These are phyloP conservation scores for Auricularia sp. DNA, from an alignment of 768 basidiomycete species.

Conservation along the genomic window DNA sequence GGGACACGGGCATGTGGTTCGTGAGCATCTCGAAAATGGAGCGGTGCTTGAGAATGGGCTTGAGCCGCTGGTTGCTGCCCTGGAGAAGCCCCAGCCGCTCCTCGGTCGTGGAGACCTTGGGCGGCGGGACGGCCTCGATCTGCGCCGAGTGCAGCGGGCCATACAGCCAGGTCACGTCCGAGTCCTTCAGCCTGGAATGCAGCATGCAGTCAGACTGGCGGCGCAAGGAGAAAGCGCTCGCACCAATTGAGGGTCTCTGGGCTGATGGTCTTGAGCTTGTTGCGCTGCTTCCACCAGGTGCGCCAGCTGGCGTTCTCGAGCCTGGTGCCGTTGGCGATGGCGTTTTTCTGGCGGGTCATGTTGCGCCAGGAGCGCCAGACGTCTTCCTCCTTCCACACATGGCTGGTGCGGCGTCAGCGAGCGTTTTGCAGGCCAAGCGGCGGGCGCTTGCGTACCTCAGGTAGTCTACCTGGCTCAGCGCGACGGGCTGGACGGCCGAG, in stretches of 20 bases:
- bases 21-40: constrained; percentile 85
- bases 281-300: constrained; percentile 99
- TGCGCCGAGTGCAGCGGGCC: constrained; percentile 93
- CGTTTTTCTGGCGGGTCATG: constrained; percentile 98
- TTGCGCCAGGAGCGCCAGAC: constrained; percentile 97
- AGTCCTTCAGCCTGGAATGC: constrained; percentile 84
- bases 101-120: constrained; percentile 26
- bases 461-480: constrained; percentile 95
- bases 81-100: constrained; percentile 44
- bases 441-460: constrained; percentile 33
- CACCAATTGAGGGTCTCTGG: constrained; percentile 99
- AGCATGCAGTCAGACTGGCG: neutral
- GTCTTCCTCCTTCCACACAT: constrained; percentile 96
- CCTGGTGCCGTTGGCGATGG: constrained; percentile 88
- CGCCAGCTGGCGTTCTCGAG: constrained; percentile 98
- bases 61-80: constrained; percentile 24
- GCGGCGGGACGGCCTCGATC: constrained; percentile 62
- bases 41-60: constrained; percentile 94
- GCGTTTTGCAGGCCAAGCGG: neutral
- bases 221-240: constrained; percentile 4
- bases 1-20: constrained; percentile 58
- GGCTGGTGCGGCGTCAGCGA: constrained; percentile 27
- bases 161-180: constrained; percentile 98
- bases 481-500: constrained; percentile 69
- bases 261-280: constrained; percentile 86